phyloP scores from a whole-genome alignment of 345 rosid species.

The Syzygium aromaticum region DNA sequence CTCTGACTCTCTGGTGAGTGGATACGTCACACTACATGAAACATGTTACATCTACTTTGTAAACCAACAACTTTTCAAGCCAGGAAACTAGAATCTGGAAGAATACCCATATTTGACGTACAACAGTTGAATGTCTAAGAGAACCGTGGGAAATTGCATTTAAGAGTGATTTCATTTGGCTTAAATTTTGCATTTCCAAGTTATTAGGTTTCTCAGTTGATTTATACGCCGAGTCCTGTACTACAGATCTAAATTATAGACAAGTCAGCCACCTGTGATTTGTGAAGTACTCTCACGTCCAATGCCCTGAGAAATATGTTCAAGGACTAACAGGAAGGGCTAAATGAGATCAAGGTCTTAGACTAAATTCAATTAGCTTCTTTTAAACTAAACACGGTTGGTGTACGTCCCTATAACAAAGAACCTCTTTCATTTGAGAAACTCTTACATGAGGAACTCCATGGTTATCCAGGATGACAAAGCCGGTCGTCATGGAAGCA shows the following conservation, averaged over 20 bases:
- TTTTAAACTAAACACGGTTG: background rate
- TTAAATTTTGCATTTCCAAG: background rate
- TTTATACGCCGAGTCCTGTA: background rate
- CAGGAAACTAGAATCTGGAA: background rate
- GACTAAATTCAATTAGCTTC: background rate
- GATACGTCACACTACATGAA: background rate
- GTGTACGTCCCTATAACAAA: background rate
- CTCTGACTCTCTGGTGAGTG: background rate
- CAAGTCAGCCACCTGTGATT: background rate
- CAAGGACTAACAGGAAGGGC: background rate
- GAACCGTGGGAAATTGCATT: background rate
- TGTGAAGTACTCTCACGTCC: background rate
- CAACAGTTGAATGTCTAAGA: background rate
- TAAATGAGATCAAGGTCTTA: background rate
- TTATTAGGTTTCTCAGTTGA: background rate
- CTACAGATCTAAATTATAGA: background rate
- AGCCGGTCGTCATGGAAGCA: constrained; percentile 59
- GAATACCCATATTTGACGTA: background rate
- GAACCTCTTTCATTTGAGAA: background rate
- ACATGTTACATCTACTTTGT: background rate
- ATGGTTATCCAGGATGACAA: constrained; percentile 66
- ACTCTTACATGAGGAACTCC: constrained; percentile 55
- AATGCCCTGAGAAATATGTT: background rate
- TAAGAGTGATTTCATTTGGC: background rate
- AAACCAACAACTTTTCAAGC: background rate